Conservation (phyloP, 768 basidiomycete genomes). For the Filobasidium floriforme region DNA sequence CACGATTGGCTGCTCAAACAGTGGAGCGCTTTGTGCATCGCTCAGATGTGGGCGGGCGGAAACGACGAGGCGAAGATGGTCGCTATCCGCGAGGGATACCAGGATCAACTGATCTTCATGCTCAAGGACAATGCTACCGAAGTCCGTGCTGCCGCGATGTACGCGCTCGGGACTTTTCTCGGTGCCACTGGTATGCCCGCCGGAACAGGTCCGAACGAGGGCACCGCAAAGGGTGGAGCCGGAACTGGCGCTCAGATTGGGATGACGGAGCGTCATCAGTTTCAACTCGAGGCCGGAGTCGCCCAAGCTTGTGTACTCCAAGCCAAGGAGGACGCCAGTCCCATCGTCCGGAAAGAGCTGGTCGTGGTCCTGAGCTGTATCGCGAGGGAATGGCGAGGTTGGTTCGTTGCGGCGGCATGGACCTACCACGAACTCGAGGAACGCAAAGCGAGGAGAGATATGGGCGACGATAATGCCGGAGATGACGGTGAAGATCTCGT, state of each 20-base stretch:
- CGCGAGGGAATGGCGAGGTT: slow-evolving; percentile 92
- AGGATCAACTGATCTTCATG: slow-evolving; percentile 70
- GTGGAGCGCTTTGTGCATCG: slow-evolving; percentile 89
- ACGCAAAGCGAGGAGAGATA: slow-evolving; percentile 30
- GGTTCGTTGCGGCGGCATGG: slow-evolving; percentile 95
- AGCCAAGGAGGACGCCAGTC: slow-evolving; percentile 87
- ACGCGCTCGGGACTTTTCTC: slow-evolving; percentile 85
- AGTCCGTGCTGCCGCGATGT: slow-evolving; percentile 82
- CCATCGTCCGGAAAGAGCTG: slow-evolving; percentile 91
- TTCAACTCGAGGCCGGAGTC: slow-evolving; percentile 73
- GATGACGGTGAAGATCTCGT: slow-evolving; percentile 53
- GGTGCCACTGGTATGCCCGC: slow-evolving; percentile 60
- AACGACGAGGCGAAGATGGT: slow-evolving; percentile 83
- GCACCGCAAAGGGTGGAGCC: slow-evolving; percentile 59
- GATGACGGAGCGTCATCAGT: slow-evolving; percentile 46
- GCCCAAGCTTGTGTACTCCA: slow-evolving; percentile 80
- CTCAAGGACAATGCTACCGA: slow-evolving; percentile 83
- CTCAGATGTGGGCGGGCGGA: slow-evolving; percentile 78
- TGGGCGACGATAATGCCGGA: slow-evolving; percentile 27
- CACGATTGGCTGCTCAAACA: slow-evolving; percentile 87
- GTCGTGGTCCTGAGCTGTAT: slow-evolving; percentile 83
- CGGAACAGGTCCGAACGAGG: slow-evolving; percentile 55
- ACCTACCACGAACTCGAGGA: slow-evolving; percentile 84
- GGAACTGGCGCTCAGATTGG: slow-evolving; percentile 64
- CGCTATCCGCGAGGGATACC: slow-evolving; percentile 69